phyloP scores from a whole-genome alignment of 805 yeast species.

The Brettanomyces custersianus region DNA sequence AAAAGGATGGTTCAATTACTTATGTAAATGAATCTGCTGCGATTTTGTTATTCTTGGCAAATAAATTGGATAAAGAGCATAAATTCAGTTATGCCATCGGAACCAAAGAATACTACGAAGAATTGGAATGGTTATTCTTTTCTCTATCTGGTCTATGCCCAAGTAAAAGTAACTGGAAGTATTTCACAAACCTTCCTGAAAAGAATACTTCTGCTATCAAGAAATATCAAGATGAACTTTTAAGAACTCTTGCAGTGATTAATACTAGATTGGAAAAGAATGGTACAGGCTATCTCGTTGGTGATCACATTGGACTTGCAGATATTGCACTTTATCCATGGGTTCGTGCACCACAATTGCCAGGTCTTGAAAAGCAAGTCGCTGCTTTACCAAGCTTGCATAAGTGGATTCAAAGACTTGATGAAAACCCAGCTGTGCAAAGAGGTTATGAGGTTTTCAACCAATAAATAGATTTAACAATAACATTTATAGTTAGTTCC shows the following conservation, averaged over 20 bases:
- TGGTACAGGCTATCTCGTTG: slow-evolving; percentile 47
- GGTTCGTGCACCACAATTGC: slow-evolving; percentile 14
- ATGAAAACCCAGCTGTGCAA: slow-evolving; percentile 24
- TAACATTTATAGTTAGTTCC: too few relatives aligned
- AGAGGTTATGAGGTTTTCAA: slow-evolving; percentile 20
- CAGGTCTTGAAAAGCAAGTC: slow-evolving; percentile 11
- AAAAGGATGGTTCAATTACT: slow-evolving; percentile 31
- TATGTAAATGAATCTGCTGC: slow-evolving; percentile 54
- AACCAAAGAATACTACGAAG: slow-evolving; percentile 39
- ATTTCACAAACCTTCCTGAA: slow-evolving; percentile 24
- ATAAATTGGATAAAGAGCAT: slow-evolving; percentile 47
- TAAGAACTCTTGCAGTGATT: slow-evolving; percentile 43
- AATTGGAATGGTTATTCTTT: slow-evolving; percentile 44
- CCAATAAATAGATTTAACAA: too few relatives aligned
- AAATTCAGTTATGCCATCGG: slow-evolving; percentile 33
- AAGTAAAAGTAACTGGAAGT: slow-evolving; percentile 51
- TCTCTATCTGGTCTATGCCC: slow-evolving; percentile 55
- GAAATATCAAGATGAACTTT: slow-evolving; percentile 42
- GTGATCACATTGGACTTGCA: slow-evolving; percentile 49
- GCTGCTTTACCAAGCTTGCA: slow-evolving; percentile 29
- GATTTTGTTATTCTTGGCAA: slow-evolving; percentile 49
- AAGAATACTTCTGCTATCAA: slow-evolving; percentile 49
- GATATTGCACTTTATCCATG: slow-evolving; percentile 46
- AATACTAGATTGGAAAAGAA: slow-evolving; percentile 41
- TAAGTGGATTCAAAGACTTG: slow-evolving; percentile 31